phyloP scores from a whole-genome alignment of 805 yeast species.

The Candida insectorum region DNA sequence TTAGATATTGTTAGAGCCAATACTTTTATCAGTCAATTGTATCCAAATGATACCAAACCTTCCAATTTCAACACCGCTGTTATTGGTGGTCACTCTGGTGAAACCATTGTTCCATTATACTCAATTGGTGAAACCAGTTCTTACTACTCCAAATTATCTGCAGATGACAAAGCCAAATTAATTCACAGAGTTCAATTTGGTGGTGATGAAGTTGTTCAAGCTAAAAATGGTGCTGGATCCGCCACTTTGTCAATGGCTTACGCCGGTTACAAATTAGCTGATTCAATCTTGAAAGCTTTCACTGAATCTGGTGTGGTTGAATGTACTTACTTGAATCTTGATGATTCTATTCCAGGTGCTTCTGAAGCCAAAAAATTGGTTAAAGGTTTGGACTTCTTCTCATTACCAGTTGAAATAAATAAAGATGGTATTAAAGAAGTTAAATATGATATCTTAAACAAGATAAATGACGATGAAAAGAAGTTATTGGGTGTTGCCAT shows the following conservation, averaged over 20 bases:
- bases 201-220: constrained; percentile 87
- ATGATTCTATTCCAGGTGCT: constrained; percentile 49
- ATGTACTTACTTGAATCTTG: constrained; percentile 52
- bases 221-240: constrained; percentile 80
- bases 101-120: constrained; percentile 85
- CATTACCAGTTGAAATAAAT: constrained; percentile 60
- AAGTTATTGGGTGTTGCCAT: constrained; percentile 52
- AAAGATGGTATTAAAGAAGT: constrained; percentile 55
- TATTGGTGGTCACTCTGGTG: constrained; percentile 94
- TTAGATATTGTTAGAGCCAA: constrained; percentile 86
- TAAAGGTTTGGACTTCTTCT: constrained; percentile 47
- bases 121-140: constrained; percentile 40
- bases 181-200: constrained; percentile 90
- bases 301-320: constrained; percentile 38
- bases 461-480: constrained; percentile 50
- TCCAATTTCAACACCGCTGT: constrained; percentile 66
- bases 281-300: constrained; percentile 59
- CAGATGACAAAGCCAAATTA: constrained; percentile 63
- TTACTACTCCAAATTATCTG: constrained; percentile 42
- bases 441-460: constrained; percentile 49
- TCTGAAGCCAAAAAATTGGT: constrained; percentile 46
- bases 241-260: constrained; percentile 86
- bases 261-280: constrained; percentile 76
- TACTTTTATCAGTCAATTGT: constrained; percentile 64
- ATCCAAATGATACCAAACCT: constrained; percentile 40